Evolutionary conservation across 1,139 yeast genomes (phyloP).

Genomic region (Diutina catenulata): DNA sequence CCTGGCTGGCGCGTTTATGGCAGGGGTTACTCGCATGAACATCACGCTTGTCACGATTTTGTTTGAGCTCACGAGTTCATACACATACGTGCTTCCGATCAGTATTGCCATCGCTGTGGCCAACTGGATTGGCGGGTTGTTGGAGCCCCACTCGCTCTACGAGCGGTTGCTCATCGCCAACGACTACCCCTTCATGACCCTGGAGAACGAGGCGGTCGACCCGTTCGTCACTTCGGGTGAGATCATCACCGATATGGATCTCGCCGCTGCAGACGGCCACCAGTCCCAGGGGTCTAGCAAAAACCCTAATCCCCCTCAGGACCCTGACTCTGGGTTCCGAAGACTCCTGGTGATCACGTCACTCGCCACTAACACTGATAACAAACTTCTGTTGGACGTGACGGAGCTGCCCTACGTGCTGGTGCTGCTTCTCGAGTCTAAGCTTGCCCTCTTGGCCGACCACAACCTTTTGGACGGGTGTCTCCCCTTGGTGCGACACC

Average conservation of each 20-base stretch:
- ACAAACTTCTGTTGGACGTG: constrained; percentile 25
- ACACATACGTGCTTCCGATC: constrained; percentile 49
- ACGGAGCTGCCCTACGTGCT: constrained; percentile 25
- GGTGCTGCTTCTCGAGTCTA: constrained; percentile 19
- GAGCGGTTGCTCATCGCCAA: constrained; percentile 38
- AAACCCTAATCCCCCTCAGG: no score
- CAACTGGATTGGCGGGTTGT: constrained; percentile 44
- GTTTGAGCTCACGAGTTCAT: constrained; percentile 50
- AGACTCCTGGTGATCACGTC: not conserved
- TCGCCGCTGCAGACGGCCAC: no score
- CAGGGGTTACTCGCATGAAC: constrained; percentile 58
- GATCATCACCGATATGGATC: constrained; percentile 23
- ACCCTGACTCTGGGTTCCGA: not conserved
- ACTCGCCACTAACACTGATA: constrained; percentile 5
- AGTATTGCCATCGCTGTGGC: constrained; percentile 47
- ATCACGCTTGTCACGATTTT: constrained; percentile 48
- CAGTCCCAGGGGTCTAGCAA: no score
- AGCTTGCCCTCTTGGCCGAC: constrained; percentile 24
- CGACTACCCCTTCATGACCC: constrained; percentile 43
- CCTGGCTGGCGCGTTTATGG: constrained; percentile 59
- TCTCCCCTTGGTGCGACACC: constrained; percentile 30
- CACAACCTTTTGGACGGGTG: constrained; percentile 43
- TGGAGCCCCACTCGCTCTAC: constrained; percentile 43
- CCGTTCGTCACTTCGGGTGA: constrained; percentile 26
- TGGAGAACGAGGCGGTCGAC: constrained; percentile 27